These are phyloP conservation scores for Crithidia expoeki DNA, from an alignment of 208 protist species.

Conservation along the genomic window DNA sequence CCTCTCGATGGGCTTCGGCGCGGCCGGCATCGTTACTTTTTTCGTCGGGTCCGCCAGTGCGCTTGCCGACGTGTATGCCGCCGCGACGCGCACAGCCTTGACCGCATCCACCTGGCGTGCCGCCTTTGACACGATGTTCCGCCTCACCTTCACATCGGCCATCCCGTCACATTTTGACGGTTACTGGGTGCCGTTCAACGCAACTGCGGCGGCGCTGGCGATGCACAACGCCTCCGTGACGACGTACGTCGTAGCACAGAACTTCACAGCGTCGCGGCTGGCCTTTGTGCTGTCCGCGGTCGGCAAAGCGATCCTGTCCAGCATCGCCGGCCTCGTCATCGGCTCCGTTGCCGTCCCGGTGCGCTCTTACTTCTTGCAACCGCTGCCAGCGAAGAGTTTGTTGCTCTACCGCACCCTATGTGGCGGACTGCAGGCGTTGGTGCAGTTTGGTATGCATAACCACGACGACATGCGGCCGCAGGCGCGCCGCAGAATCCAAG, in stretches of 20 bases:
- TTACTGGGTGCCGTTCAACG: conserved; percentile 56
- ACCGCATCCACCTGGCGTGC: conserved; percentile 39
- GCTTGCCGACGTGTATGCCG: conserved; percentile 52
- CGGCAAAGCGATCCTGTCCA: conserved; percentile 53
- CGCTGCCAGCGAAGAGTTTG: conserved; percentile 49
- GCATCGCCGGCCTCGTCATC: conserved; percentile 53
- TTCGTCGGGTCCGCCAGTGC: conserved; percentile 63
- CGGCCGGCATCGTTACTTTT: conserved; percentile 45
- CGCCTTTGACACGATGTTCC: conserved; percentile 58
- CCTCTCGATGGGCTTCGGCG: conserved; percentile 36
- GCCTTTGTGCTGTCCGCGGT: conserved; percentile 57
- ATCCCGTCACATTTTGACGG: conserved; percentile 29
- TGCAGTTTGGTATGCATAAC: conserved; percentile 46
- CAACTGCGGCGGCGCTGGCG: conserved; percentile 29
- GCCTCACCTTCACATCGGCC: conserved; percentile 60
- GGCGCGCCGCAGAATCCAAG: conserved; percentile 54
- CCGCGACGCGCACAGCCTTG: conserved; percentile 10
- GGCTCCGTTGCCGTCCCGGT: conserved; percentile 57
- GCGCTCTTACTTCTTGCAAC: conserved; percentile 45
- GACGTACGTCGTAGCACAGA: conserved; percentile 10
- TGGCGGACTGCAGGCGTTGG: conserved; percentile 49
- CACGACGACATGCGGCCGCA: conserved; percentile 81
- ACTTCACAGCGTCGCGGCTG: conserved; percentile 37
- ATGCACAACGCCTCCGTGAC: conserved; percentile 33
- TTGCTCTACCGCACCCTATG: conserved; percentile 66